Conservation (phyloP, 2,329 filamentous ascomycete species). For the Chalara sp. region DNA sequence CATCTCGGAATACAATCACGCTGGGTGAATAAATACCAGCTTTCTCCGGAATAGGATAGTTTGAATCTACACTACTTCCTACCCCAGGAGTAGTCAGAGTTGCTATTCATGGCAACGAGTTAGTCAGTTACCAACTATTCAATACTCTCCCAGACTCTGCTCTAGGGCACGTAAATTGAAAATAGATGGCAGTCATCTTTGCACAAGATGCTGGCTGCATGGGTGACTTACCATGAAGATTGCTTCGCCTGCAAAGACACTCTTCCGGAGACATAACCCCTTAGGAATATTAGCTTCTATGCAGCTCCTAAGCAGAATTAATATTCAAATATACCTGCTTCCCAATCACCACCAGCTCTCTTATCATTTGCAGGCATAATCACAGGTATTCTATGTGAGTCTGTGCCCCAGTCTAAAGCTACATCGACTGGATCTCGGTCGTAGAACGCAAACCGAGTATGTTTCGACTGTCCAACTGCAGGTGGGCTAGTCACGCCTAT, state of each 20-base stretch:
- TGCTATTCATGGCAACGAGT: background rate
- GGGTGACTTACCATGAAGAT: conserved; percentile 54
- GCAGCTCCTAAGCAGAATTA: too few relatives aligned
- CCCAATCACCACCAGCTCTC: conserved; percentile 74
- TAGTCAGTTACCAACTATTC: too few relatives aligned
- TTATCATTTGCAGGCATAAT: conserved; percentile 60
- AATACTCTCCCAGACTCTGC: too few relatives aligned
- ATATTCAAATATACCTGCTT: conserved; percentile 38
- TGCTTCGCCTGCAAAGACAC: conserved; percentile 67
- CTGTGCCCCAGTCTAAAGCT: conserved; percentile 48
- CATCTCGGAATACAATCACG: conserved; percentile 66
- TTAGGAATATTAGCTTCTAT: conserved; percentile 13
- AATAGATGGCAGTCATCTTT: too few relatives aligned
- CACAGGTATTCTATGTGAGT: conserved; percentile 25
- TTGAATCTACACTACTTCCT: conserved; percentile 35
- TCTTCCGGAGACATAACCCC: conserved; percentile 60
- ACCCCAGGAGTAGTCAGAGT: conserved; percentile 53
- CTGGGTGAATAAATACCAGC: conserved; percentile 64
- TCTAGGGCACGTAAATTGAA: too few relatives aligned
- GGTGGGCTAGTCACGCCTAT: conserved; percentile 30
- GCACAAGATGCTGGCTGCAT: too few relatives aligned
- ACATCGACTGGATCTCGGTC: conserved; percentile 52
- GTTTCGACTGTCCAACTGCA: conserved; percentile 22
- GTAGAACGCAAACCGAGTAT: conserved; percentile 33
- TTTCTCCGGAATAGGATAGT: conserved; percentile 66